Conservation (phyloP, 2,329 filamentous ascomycete species). For the Paecilomyces fulvus region DNA sequence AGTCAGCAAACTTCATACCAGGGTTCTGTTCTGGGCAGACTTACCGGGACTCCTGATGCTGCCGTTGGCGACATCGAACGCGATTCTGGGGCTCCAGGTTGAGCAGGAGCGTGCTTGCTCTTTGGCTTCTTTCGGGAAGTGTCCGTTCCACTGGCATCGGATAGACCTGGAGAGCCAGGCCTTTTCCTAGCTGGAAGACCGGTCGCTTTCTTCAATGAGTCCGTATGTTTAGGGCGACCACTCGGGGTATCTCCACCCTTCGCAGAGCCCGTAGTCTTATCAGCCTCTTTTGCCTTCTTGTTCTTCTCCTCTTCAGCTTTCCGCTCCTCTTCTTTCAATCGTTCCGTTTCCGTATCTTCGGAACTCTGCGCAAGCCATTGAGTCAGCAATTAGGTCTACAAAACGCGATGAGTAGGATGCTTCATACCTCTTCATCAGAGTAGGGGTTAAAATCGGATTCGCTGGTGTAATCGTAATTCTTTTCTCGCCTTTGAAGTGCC, state of each 20-base stretch:
- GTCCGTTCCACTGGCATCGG: conserved; percentile 87
- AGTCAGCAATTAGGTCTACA: conserved; percentile 13
- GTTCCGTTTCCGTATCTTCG: conserved; percentile 57
- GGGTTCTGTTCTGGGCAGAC: conserved; percentile 3
- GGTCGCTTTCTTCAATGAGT: conserved; percentile 44
- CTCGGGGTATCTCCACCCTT: conserved; percentile 65
- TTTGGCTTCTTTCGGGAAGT: conserved; percentile 72
- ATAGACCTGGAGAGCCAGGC: conserved; percentile 75
- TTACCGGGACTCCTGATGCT: conserved; percentile 49
- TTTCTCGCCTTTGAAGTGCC: conserved; percentile 73
- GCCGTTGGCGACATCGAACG: conserved; percentile 56
- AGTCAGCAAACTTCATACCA: conserved; percentile 1
- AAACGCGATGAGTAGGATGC: conserved; percentile 10
- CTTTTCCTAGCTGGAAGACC: conserved; percentile 62
- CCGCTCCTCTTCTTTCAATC: conserved; percentile 50
- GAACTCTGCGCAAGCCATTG: conserved; percentile 37
- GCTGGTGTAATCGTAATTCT: conserved; percentile 76
- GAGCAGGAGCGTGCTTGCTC: conserved; percentile 50
- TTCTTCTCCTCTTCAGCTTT: conserved; percentile 52
- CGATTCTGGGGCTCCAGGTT: conserved; percentile 32
- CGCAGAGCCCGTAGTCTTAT: conserved; percentile 47
- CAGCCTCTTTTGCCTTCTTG: conserved; percentile 41
- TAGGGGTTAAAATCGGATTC: conserved; percentile 55
- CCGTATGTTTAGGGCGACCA: conserved; percentile 46
- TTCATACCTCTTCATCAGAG: conserved; percentile 42